Evolutionary conservation across 1,284 basidiomycete species (phyloP), one percentile per base, ranked within the genome.

Genomic region (Heterobasidion annosum): DNA sequence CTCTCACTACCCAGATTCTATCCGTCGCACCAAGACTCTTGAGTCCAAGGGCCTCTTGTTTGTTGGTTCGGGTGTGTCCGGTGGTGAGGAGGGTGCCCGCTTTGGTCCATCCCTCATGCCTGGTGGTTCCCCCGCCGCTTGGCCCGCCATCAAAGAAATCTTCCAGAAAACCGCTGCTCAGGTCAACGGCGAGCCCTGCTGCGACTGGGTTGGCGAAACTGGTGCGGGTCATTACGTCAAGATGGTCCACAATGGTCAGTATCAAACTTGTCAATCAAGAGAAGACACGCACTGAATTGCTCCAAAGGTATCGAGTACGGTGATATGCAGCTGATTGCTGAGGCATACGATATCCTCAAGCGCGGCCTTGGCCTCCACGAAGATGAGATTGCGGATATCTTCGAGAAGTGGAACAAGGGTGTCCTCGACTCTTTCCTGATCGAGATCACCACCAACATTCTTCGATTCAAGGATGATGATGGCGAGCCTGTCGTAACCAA

Each of bases 371-470:
- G 88, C 61, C 78, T 97, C 59, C 56, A 69, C 43, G 91, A 93
- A 66, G 77, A 79, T 60, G 94, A 98, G 73, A 96, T 97, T 63
- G 88, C 93, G 57, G 85, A 86, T 59, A 91, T 93, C 71, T 95
- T 95, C 73, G 68, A 78, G 53, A 88, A 80, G 67, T 99, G 97
- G 96, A 98, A 99, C 83, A 94, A 85, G 74, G 96, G 97, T 69
- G 96, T 99, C 65, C 89, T 98, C 59, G 94, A 98, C 77, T 99
- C 96, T 50, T 99, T 98, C 92, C 80, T 99, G 66, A 97, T 99
- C 66, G 93, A 99, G 64, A 98, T 99, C 73, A 98, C 95, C 58
- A 81, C 90, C 63, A 91, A 95, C 71, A 94, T 98, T 70, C 86
- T 98, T 69, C 88, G 85, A 67, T 97, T 90, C 83, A 95, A 98